Evolutionary conservation across 2,329 filamentous ascomycete species (phyloP), one percentile per base, ranked within the genome.

Genomic region (Beauveria rudraprayagi): DNA sequence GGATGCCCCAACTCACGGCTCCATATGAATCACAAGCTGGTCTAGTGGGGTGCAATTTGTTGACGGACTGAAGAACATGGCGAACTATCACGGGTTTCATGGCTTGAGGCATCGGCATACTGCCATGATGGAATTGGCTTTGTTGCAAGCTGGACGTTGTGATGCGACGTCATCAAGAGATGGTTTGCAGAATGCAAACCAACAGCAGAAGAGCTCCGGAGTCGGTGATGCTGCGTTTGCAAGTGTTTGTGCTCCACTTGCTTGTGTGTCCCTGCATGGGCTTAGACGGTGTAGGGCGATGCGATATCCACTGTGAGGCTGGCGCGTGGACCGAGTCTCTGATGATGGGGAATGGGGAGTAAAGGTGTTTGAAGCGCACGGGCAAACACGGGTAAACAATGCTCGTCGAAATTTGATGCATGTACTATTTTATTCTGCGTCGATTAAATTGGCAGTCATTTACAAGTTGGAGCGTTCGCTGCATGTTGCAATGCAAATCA

Each of bases 171-270:
- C 48, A n/a, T 47, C 5, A 17, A 34, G 8, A 19, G 17, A 37
- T 37, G 34, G 5, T 37, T 37, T 37, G 34, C 34, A 30, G 4
- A 10, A 6, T 22, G 19, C 17, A 26, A 55, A 24, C 22, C 24
- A 28, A 30, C 40, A n/a, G 8, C 17, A 14, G 26, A 41, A 8
- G 22, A 50, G 55, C 55, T 57, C 55, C 55, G 55, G 43, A 40
- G 43, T 57, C 55, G 55, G 55, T 57, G 44, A 50, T 57, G 51
- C 19, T 40, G 55, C 44, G 55, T 57, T 57, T 57, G 55, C 55
- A 57, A 24, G 14, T 22, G 30, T 17, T 55, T 22, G 37, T 30
- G 30, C 44, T 57, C 44, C 55, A 57, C 55, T 48, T 37, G 30
- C 43, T 37, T 37, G 11, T 14, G 11, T 37, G 26, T 30, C 47